Percentiles rank a stretch among this genome's conserved stretches.
These are phyloP conservation scores for Dimargaris xerosporica DNA, from an alignment of 192 early-diverging fungal species.

Conservation along the genomic window DNA sequence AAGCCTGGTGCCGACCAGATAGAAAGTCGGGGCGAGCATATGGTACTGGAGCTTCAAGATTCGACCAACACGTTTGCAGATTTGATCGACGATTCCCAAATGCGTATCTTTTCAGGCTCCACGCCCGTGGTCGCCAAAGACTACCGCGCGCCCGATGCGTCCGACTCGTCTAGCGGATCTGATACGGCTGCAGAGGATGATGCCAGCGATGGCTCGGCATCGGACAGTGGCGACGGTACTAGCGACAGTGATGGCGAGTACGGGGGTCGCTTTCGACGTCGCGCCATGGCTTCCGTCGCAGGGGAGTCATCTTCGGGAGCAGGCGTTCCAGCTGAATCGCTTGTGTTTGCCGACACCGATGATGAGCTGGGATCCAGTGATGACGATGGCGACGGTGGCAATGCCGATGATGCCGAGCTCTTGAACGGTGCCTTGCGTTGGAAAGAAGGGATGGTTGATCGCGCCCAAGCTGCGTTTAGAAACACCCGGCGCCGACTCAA, in stretches of 20 bases:
- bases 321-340: no score
- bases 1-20: neutral
- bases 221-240: slow-evolving; percentile 14
- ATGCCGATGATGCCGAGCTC: slow-evolving; percentile 19
- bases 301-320: no score
- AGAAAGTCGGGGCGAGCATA: slow-evolving; percentile 65
- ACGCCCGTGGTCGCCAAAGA: slow-evolving; percentile 21
- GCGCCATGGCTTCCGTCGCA: slow-evolving; percentile 5
- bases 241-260: slow-evolving; percentile 17
- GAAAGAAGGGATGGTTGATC: slow-evolving; percentile 51
- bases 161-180: slow-evolving; percentile 26
- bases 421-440: slow-evolving; percentile 40
- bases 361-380: slow-evolving; percentile 20
- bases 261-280: slow-evolving; percentile 23
- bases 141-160: slow-evolving; percentile 27
- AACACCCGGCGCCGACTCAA: slow-evolving; percentile 39
- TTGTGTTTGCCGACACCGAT: slow-evolving; percentile 21
- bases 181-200: slow-evolving; percentile 23
- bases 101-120: slow-evolving; percentile 28
- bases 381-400: slow-evolving; percentile 20
- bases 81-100: slow-evolving; percentile 21
- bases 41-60: slow-evolving; percentile 89
- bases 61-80: slow-evolving; percentile 29
- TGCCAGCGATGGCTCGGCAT: slow-evolving; percentile 21
- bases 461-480: slow-evolving; percentile 39